Conservation (phyloP, 176 grass and related monocot species). For the Eragrostis nindensis region DNA sequence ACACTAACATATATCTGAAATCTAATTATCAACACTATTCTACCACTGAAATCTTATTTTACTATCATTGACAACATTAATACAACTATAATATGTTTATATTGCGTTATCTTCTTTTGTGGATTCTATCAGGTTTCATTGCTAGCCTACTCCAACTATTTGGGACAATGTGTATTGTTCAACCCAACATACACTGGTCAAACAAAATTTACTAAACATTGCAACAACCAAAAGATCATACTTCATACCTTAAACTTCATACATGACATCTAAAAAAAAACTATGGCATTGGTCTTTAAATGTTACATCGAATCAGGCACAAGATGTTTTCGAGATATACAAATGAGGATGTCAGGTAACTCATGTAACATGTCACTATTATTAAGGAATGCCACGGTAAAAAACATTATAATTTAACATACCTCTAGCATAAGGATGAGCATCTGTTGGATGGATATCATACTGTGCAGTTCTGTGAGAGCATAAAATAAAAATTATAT, state of each 20-base stretch:
- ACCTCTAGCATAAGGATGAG: slow-evolving; percentile 60
- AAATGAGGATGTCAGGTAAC: slow-evolving; percentile 10
- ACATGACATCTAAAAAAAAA: neutral
- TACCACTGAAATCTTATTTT: neutral
- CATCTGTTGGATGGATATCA: slow-evolving; percentile 25
- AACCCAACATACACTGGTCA: neutral
- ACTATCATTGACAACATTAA: neutral
- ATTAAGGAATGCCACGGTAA: slow-evolving; percentile 20
- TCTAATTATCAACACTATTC: no score
- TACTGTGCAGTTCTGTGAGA: slow-evolving; percentile 45
- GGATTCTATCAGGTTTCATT: neutral
- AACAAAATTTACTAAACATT: neutral
- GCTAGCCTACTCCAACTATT: neutral
- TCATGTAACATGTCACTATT: neutral
- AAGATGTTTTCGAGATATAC: neutral
- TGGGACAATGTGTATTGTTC: neutral
- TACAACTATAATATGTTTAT: neutral
- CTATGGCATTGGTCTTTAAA: neutral
- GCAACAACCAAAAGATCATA: neutral
- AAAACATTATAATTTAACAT: slow-evolving; percentile 35
- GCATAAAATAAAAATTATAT: slow-evolving; percentile 40
- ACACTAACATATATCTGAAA: no score
- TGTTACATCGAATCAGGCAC: neutral
- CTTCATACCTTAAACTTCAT: neutral
- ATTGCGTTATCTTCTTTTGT: neutral